phyloP scores from a whole-genome alignment of 768 basidiomycete species.

The Suillus lakei region DNA sequence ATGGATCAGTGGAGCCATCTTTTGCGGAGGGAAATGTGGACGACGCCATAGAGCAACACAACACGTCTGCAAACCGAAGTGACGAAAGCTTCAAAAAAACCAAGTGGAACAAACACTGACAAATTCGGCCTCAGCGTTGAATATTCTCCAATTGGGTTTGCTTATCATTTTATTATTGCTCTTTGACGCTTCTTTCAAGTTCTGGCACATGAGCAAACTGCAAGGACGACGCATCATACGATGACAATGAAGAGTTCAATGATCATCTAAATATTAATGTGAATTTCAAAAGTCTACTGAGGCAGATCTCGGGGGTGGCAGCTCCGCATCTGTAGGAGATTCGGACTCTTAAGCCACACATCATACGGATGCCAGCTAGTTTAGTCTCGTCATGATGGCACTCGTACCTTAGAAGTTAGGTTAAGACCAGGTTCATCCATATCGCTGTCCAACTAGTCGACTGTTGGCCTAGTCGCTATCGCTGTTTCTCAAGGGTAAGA shows the following conservation, averaged over 20 bases:
- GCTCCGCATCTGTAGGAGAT: too few species aligned
- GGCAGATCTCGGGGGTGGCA: background rate
- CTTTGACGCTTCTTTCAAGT: background rate
- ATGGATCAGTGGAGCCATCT: constrained; percentile 42
- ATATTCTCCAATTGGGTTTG: background rate
- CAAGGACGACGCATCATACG: background rate
- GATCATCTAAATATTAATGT: background rate
- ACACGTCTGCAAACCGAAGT: constrained; percentile 27
- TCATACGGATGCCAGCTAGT: background rate
- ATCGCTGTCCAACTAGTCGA: background rate
- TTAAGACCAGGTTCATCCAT: background rate
- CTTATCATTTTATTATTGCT: background rate
- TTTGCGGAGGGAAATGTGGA: constrained; percentile 45
- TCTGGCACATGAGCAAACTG: background rate
- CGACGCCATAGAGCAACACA: constrained; percentile 48
- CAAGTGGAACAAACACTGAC: constrained; percentile 34
- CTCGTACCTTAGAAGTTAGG: background rate
- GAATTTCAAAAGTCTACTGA: background rate
- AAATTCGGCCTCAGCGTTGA: constrained; percentile 8
- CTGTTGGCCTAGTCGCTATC: background rate
- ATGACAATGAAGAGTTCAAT: background rate
- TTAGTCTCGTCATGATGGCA: background rate
- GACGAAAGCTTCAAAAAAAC: constrained; percentile 40
- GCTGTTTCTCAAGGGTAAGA: background rate
- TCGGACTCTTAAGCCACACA: too few species aligned